phyloP scores from a whole-genome alignment of 2,329 filamentous ascomycete species.

The Zarea fungicola region DNA sequence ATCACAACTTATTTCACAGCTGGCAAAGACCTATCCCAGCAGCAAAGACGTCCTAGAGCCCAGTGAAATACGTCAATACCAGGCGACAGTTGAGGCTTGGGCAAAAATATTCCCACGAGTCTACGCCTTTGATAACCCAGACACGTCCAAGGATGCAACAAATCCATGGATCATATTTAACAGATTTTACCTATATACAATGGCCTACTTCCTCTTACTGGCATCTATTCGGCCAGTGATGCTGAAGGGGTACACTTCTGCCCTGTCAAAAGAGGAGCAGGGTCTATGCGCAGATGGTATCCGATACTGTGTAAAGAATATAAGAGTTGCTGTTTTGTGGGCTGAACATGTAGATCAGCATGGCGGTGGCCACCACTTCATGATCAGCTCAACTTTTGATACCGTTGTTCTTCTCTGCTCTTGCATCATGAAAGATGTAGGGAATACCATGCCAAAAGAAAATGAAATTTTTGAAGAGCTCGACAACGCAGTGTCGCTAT shows the following conservation, averaged over 20 bases:
- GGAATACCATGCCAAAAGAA: conserved; percentile 30
- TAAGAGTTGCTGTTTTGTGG: conserved; percentile 29
- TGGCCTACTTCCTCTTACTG: conserved; percentile 40
- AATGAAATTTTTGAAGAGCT: conserved; percentile 1
- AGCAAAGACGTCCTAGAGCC: conserved; percentile 25
- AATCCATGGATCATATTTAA: conserved; percentile 41
- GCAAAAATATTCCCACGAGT: conserved; percentile 36
- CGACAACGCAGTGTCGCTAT: conserved; percentile 5
- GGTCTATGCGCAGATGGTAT: conserved; percentile 38
- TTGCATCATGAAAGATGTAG: conserved; percentile 43
- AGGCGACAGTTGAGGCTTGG: conserved; percentile 35
- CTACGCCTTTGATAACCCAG: conserved; percentile 34
- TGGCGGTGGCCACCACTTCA: conserved; percentile 45
- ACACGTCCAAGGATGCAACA: conserved; percentile 35
- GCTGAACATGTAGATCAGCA: conserved; percentile 6
- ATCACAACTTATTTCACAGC: conserved; percentile 25
- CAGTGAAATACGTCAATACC: conserved; percentile 28
- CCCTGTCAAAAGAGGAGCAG: conserved; percentile 27
- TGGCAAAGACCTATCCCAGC: conserved; percentile 21
- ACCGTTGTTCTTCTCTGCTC: conserved; percentile 46
- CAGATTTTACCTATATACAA: conserved; percentile 39
- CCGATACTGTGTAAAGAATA: conserved; percentile 36
- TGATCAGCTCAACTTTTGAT: conserved; percentile 47
- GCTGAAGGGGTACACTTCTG: conserved; percentile 28
- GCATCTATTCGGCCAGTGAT: conserved; percentile 41